Evolutionary conservation across 2,329 filamentous ascomycete species (phyloP).

Genomic region (Fusarium denticulatum): DNA sequence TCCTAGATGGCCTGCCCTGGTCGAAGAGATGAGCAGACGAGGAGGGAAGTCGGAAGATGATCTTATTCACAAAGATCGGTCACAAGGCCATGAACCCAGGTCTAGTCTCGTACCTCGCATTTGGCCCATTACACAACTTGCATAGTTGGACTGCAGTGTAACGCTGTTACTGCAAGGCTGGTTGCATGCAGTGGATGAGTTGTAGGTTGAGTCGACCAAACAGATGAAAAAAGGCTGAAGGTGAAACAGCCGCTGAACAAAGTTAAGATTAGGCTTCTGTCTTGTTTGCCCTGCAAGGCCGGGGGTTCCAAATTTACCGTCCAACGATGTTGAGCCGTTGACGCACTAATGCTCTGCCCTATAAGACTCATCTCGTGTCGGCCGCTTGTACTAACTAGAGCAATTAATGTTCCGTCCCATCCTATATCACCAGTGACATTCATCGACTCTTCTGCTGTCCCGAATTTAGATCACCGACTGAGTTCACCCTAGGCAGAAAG

Average conservation of each 20-base stretch:
- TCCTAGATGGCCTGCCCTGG: conserved; percentile 16
- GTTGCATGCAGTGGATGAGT: not conserved
- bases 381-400: not conserved
- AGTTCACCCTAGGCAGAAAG: not conserved
- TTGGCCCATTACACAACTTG: not conserved
- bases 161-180: conserved; percentile 15
- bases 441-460: not conserved
- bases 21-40: conserved; percentile 18
- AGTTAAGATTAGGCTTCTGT: conserved; percentile 40
- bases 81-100: conserved; percentile 17
- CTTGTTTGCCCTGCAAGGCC: conserved; percentile 18
- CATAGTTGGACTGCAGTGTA: conserved; percentile 4
- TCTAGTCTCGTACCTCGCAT: conserved; percentile 10
- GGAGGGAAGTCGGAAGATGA: conserved; percentile 31
- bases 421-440: not conserved
- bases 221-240: conserved; percentile 16
- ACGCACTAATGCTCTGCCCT: conserved; percentile 18
- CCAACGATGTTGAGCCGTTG: conserved; percentile 16
- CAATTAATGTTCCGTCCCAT: not conserved
- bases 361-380: conserved; percentile 4
- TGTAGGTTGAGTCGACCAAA: not conserved
- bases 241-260: conserved; percentile 34
- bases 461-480: not conserved
- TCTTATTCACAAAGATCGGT: conserved; percentile 20
- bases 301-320: conserved; percentile 26